Percentiles rank a stretch among this genome's conserved stretches.
These are phyloP conservation scores for Anisodus acutangulus DNA, from an alignment of 257 asterid species.

Conservation along the genomic window DNA sequence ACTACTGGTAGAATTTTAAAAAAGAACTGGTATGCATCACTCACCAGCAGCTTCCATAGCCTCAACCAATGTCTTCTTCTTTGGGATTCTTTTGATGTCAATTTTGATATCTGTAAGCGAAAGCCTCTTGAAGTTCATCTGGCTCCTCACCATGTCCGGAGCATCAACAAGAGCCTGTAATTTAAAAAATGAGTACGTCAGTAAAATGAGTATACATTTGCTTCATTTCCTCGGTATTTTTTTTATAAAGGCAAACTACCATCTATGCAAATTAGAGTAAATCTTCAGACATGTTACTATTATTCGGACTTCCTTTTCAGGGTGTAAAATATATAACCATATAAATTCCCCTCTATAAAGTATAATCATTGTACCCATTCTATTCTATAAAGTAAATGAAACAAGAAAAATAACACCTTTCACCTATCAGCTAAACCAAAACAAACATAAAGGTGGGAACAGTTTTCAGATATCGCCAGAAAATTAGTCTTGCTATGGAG, in stretches of 20 bases:
- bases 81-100: conserved; percentile 82
- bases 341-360: neutral
- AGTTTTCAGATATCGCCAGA: neutral
- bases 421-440: neutral
- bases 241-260: neutral
- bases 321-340: neutral
- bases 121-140: conserved; percentile 92
- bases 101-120: conserved; percentile 84
- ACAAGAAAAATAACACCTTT: neutral
- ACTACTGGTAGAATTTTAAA: neutral
- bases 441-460: neutral
- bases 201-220: neutral
- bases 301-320: neutral
- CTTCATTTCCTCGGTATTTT: neutral
- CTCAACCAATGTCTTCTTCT: conserved; percentile 82
- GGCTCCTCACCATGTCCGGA: conserved; percentile 91
- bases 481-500: neutral
- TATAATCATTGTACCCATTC: neutral
- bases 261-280: neutral
- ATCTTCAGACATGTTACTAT: neutral
- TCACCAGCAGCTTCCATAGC: conserved; percentile 96
- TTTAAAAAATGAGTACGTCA: neutral
- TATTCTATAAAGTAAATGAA: neutral
- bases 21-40: conserved; percentile 21
- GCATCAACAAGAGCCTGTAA: conserved; percentile 90